Conservation (phyloP, 805 yeast species). For the Ogataea trehalophila region DNA sequence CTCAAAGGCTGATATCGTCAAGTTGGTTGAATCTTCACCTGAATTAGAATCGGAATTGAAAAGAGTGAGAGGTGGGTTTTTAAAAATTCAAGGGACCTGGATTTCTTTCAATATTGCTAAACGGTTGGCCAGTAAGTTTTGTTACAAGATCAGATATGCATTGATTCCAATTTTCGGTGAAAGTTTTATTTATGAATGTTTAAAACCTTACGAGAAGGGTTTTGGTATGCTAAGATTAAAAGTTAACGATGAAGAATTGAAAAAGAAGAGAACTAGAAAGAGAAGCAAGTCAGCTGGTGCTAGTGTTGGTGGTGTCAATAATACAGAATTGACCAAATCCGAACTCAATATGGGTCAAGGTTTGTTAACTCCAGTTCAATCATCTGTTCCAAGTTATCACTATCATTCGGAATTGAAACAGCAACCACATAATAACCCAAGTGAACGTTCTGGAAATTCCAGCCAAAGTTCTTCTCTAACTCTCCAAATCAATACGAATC, state of each 20-base stretch:
- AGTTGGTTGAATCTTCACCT: slow-evolving; percentile 61
- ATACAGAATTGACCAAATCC: too few relatives aligned
- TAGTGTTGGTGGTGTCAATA: background rate
- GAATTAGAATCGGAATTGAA: slow-evolving; percentile 57
- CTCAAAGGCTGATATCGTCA: slow-evolving; percentile 72
- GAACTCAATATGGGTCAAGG: too few relatives aligned
- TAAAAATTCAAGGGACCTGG: slow-evolving; percentile 96
- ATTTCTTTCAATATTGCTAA: slow-evolving; percentile 66
- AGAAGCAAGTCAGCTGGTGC: slow-evolving; percentile 11
- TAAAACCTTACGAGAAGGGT: slow-evolving; percentile 54
- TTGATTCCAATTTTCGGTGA: slow-evolving; percentile 78
- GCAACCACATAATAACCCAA: too few relatives aligned
- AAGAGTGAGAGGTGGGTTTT: slow-evolving; percentile 84
- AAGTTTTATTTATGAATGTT: slow-evolving; percentile 57
- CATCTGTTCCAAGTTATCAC: too few relatives aligned
- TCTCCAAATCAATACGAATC: too few relatives aligned
- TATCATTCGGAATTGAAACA: too few relatives aligned
- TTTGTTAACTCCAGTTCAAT: too few relatives aligned
- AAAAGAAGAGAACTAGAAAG: slow-evolving; percentile 18
- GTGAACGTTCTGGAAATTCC: too few relatives aligned
- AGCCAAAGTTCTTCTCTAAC: too few relatives aligned
- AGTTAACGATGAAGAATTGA: slow-evolving; percentile 25
- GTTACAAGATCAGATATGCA: slow-evolving; percentile 71
- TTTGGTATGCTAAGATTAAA: slow-evolving; percentile 57
- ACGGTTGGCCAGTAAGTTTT: slow-evolving; percentile 64